Conservation (phyloP, 2,329 filamentous ascomycete genomes). For the Trichoderma gracile region DNA sequence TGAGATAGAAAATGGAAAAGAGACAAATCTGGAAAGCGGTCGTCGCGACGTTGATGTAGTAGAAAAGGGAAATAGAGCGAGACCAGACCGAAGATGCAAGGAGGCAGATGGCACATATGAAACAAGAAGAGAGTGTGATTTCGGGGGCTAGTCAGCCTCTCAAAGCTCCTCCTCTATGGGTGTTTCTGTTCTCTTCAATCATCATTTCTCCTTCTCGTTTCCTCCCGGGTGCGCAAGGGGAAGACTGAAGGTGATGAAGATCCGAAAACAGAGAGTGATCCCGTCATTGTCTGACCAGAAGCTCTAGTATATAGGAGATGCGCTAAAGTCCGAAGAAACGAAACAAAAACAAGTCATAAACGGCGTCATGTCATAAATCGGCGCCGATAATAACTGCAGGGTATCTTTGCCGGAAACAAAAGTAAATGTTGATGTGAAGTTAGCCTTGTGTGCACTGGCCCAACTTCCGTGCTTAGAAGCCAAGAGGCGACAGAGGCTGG, state of each 20-base stretch:
- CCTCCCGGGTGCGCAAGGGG: not conserved
- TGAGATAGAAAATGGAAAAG: not conserved
- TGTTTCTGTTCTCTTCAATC: not conserved
- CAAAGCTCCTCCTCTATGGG: not conserved
- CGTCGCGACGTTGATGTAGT: conserved; percentile 19
- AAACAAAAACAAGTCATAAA: conserved; percentile 35
- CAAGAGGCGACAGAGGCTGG: conserved; percentile 64
- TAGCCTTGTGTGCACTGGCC: not conserved
- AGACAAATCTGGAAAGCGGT: conserved; percentile 1
- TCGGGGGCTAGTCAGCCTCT: not conserved
- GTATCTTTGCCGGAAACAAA: conserved; percentile 25
- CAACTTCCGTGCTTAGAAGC: conserved; percentile 46
- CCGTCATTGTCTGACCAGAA: conserved; percentile 10
- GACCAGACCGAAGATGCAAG: conserved; percentile 12
- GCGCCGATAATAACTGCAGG: conserved; percentile 27
- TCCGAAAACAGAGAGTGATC: not conserved
- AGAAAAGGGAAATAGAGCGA: not conserved
- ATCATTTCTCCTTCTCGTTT: not conserved
- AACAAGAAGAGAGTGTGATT: conserved; percentile 1
- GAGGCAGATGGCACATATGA: conserved; percentile 9
- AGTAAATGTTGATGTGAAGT: conserved; percentile 7
- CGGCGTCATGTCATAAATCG: conserved; percentile 40
- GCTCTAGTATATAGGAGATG: conserved; percentile 13
- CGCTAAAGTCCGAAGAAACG: conserved; percentile 23
- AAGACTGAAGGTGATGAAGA: not conserved